Evolutionary conservation across 371 early-diverging fungal species (phyloP).

Genomic region (Caulochytrium protostelioides): DNA sequence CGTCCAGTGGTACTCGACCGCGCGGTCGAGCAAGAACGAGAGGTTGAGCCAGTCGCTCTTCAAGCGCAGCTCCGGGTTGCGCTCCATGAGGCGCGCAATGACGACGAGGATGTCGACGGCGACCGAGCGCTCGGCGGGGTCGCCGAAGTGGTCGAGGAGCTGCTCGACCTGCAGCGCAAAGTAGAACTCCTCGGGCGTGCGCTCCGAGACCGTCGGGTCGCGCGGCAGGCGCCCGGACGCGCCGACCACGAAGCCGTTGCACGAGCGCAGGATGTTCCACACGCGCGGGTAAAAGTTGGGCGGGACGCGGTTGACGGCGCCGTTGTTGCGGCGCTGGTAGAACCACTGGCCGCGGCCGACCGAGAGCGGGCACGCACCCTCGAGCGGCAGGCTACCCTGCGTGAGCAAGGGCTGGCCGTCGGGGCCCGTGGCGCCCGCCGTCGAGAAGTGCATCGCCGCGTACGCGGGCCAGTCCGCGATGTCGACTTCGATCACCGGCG

Average conservation of each 20-base stretch:
- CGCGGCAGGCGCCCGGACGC: conserved; percentile 35
- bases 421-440: neutral
- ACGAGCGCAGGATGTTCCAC: conserved; percentile 44
- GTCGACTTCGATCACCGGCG: conserved; percentile 18
- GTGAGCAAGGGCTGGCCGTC: neutral
- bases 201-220: conserved; percentile 64
- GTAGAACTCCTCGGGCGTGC: conserved; percentile 54
- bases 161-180: conserved; percentile 47
- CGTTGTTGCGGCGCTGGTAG: conserved; percentile 56
- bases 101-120: conserved; percentile 47
- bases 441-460: neutral
- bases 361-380: conserved; percentile 39
- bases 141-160: conserved; percentile 41
- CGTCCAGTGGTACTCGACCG: conserved; percentile 42
- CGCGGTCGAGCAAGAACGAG: conserved; percentile 36
- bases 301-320: conserved; percentile 62
- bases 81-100: conserved; percentile 37
- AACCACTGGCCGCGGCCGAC: conserved; percentile 63
- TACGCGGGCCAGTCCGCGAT: no score
- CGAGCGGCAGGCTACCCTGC: no score
- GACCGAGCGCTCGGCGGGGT: conserved; percentile 68
- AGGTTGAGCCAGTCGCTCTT: conserved; percentile 33
- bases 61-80: conserved; percentile 36
- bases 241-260: conserved; percentile 30
- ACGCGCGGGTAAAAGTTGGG: conserved; percentile 53